Evolutionary conservation across 257 asterid species (phyloP).

Genomic region (Knoxia roxburghii): DNA sequence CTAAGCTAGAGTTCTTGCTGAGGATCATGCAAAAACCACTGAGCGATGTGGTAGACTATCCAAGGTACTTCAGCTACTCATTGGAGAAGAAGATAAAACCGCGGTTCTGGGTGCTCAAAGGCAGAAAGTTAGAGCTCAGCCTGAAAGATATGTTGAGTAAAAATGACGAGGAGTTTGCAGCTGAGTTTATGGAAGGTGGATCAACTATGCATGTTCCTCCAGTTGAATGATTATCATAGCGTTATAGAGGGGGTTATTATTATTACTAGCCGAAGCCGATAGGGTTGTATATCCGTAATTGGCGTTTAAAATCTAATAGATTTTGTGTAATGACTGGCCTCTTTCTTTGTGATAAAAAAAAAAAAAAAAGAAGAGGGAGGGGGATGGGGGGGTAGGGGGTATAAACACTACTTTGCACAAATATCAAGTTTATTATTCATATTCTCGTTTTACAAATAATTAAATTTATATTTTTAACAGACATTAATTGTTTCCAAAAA

Average conservation of each 20-base stretch:
- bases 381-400: no score
- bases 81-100: conserved; percentile 93
- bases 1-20: conserved; percentile 67
- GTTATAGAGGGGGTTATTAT: neutral
- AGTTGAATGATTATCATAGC: neutral
- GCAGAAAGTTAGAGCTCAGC: conserved; percentile 49
- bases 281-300: neutral
- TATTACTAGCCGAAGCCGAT: no score
- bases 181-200: conserved; percentile 43
- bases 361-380: no score
- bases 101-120: conserved; percentile 61
- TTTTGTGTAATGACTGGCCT: no score
- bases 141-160: conserved; percentile 81
- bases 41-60: conserved; percentile 69
- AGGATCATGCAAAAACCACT: conserved; percentile 63
- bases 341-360: no score
- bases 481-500: no score
- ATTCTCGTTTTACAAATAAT: no score
- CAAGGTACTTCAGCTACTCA: conserved; percentile 94
- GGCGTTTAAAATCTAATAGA: neutral
- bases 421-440: no score
- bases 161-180: conserved; percentile 81
- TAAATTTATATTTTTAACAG: no score
- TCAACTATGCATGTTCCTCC: conserved; percentile 13
- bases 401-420: no score